Evolutionary conservation across 202 grass and related monocot species (phyloP).

Genomic region (Hordeum pubiflorum): DNA sequence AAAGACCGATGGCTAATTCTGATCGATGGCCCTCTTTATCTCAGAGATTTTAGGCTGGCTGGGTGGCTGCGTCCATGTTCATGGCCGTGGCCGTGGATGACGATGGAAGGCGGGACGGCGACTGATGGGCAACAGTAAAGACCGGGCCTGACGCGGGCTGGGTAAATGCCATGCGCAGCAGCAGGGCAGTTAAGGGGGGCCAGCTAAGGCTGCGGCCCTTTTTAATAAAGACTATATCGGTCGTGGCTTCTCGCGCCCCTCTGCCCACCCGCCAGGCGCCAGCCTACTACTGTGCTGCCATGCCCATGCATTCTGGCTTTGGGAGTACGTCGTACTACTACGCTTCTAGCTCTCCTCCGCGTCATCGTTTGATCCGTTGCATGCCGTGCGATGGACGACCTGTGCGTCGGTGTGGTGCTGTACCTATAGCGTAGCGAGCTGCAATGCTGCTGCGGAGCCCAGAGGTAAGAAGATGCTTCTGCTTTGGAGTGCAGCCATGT

Average conservation of each 20-base stretch:
- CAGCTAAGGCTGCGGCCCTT: neutral
- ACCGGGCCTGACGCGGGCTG: neutral
- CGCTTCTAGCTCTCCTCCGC: no score
- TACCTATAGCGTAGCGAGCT: neutral
- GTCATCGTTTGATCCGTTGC: neutral
- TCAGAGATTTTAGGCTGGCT: no score
- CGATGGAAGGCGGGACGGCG: no score
- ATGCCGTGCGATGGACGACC: neutral
- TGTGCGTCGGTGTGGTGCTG: neutral
- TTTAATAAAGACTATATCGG: neutral
- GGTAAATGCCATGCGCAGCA: neutral
- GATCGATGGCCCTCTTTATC: no score
- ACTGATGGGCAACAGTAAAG: neutral
- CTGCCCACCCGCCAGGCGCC: no score
- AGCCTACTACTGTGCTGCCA: neutral
- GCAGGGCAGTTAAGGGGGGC: neutral
- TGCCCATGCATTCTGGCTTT: neutral
- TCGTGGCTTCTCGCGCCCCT: neutral
- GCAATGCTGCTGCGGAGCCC: neutral
- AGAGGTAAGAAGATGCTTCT: neutral
- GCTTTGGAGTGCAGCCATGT: neutral
- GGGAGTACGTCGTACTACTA: no score
- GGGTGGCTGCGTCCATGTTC: no score
- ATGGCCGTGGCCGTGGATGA: no score
- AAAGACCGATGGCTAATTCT: no score